Evolutionary conservation across 805 yeast genomes (phyloP), one percentile per base, ranked within the genome.

Genomic region (Brettanomyces nanus): DNA sequence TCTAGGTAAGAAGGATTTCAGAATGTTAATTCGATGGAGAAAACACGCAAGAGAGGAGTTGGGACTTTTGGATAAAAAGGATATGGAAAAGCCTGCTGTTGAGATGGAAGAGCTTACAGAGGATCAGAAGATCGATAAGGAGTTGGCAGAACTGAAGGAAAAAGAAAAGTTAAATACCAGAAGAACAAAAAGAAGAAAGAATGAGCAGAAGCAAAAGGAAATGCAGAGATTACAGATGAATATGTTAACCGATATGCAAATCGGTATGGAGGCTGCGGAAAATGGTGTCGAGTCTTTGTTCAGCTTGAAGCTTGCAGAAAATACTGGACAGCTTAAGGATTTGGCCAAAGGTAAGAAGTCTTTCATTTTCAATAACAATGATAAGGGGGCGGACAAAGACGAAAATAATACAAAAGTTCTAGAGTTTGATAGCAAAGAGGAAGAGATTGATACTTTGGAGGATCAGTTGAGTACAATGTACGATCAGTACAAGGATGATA

Each of bases 1-100:
- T 5, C 69, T 92, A 39, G 98, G 98, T 49, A 86, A 77, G 59
- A 90, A 87, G 53, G 99, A 92, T 60, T 92, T 92, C 66, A 80
- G 90, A 52, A 62, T 68, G 56, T 72, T 92, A 37, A 66, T 92
- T 43, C 84, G 76, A 59, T 92, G 97, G 85, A 79, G 99, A 64
- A 76, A 80, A 48, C 78, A 80, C 37, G 90, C 95, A 1, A 75
- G 98, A 54, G 84, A 75, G 22, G 60, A 78, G 20, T 65, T 92
- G 30, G 94, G 84, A 9, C 58, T 89, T 7, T 78, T 78, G 38
- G 75, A 70, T 32, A 57, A 63, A 36, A 79, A 75, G 38, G 66
- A 66, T 23, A 56, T 59, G 25, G 81, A 74, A 9, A 62, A 59
- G 26, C 61, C 66, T 5, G 66, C 59, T n/a, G 68, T 77, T 21